Evolutionary conservation across 2,329 filamentous ascomycete genomes (phyloP).

Genomic region (Xylaria sp.): DNA sequence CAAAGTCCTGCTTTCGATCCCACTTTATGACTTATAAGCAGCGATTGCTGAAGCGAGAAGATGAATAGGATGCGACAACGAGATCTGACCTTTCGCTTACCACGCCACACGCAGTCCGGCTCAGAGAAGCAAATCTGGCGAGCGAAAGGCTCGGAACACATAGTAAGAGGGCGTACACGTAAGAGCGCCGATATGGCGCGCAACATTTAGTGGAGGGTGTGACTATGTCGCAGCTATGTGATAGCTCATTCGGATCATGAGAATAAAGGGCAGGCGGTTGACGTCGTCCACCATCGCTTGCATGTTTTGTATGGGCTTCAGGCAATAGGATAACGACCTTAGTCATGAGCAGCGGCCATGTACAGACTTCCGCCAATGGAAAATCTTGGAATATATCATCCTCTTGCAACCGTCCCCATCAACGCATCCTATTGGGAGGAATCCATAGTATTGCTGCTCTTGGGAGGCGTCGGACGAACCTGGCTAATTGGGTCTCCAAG

Average conservation of each 20-base stretch:
- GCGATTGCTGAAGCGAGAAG: not conserved
- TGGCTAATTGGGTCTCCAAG: not conserved
- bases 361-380: slow-evolving; percentile 4
- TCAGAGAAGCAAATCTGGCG: not conserved
- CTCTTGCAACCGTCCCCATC: not conserved
- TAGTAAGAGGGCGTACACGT: too few species aligned
- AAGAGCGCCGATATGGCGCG: too few species aligned
- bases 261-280: not conserved
- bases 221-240: not conserved
- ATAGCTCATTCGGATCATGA: not conserved
- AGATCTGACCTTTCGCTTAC: not conserved
- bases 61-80: not conserved
- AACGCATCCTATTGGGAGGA: not conserved
- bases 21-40: not conserved
- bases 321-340: too few species aligned
- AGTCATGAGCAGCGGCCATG: not conserved
- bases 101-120: not conserved
- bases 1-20: not conserved
- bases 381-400: not conserved
- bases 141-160: too few species aligned
- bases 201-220: too few species aligned
- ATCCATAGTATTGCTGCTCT: not conserved
- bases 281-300: not conserved
- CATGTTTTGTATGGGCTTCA: too few species aligned
- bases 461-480: not conserved